phyloP scores from a whole-genome alignment of 2,329 filamentous ascomycete species.

The Sporothrix pallida region DNA sequence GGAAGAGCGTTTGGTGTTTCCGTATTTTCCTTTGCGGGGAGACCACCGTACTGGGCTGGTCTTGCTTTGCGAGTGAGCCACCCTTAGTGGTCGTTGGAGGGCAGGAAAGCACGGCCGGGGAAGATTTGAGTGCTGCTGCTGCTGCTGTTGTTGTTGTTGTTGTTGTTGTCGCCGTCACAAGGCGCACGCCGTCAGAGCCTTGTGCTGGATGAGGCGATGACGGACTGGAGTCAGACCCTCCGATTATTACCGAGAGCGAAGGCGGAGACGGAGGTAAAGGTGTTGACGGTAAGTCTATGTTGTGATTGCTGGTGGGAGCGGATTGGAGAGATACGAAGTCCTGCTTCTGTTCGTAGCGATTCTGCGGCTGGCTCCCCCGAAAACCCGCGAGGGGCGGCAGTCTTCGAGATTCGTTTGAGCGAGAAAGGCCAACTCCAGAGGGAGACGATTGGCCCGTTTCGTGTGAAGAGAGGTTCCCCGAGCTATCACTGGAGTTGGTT shows the following conservation, averaged over 20 bases:
- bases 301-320: conserved; percentile 35
- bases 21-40: not conserved
- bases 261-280: not conserved
- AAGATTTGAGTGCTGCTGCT: too few species aligned
- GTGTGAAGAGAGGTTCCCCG: conserved; percentile 29
- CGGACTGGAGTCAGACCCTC: too few species aligned
- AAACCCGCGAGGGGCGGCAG: not conserved
- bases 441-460: not conserved
- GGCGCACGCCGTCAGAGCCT: too few species aligned
- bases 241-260: not conserved
- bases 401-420: not conserved
- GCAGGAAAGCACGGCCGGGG: too few species aligned
- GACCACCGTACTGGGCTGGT: not conserved
- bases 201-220: too few species aligned
- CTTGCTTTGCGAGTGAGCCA: not conserved
- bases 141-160: too few species aligned
- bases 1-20: not conserved
- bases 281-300: conserved; percentile 41
- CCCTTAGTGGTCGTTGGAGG: too few species aligned
- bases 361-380: not conserved
- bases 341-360: conserved; percentile 13
- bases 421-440: not conserved
- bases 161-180: too few species aligned
- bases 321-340: not conserved
- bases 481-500: conserved; percentile 35